A percentile compares a stretch with the other conserved stretches of the same genome.
Conservation (phyloP, 2,329 filamentous ascomycete species). For the Periconia macrospinosa region DNA sequence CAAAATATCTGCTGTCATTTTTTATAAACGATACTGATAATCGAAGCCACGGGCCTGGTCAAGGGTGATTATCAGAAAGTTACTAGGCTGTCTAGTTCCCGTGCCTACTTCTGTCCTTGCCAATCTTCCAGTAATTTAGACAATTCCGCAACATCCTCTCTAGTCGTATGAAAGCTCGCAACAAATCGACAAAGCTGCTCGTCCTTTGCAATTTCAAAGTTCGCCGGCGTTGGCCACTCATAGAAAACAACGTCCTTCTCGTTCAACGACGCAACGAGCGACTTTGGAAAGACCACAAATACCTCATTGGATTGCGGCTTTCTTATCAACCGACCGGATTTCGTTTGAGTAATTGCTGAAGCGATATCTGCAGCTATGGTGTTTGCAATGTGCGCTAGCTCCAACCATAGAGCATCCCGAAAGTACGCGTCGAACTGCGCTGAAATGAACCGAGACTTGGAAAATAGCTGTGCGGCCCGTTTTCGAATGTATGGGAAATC, state of each 20-base stretch:
- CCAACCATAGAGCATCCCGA: background rate
- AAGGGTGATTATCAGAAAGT: too few relatives aligned
- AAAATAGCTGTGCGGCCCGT: background rate
- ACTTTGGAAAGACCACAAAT: background rate
- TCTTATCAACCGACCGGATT: background rate
- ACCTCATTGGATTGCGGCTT: background rate
- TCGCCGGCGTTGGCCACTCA: background rate
- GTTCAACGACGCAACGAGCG: background rate
- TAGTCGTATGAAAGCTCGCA: background rate
- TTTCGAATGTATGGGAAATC: constrained; percentile 2
- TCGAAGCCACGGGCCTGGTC: too few relatives aligned
- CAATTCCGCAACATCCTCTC: background rate
- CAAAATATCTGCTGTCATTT: too few relatives aligned
- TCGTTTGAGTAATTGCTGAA: background rate
- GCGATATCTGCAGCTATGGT: background rate
- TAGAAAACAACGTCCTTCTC: constrained; percentile 1
- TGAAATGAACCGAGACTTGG: background rate
- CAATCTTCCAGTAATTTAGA: background rate
- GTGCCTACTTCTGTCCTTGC: background rate
- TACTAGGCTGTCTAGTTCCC: too few relatives aligned
- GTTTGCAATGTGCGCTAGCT: background rate
- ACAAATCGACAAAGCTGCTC: constrained; percentile 1
- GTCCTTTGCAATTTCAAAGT: background rate
- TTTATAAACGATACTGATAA: too few relatives aligned
- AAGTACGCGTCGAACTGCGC: constrained; percentile 3